Base-by-base conservation (phyloP, 1,284 basidiomycete genomes). In the Afroboletus lepidellus region DNA sequence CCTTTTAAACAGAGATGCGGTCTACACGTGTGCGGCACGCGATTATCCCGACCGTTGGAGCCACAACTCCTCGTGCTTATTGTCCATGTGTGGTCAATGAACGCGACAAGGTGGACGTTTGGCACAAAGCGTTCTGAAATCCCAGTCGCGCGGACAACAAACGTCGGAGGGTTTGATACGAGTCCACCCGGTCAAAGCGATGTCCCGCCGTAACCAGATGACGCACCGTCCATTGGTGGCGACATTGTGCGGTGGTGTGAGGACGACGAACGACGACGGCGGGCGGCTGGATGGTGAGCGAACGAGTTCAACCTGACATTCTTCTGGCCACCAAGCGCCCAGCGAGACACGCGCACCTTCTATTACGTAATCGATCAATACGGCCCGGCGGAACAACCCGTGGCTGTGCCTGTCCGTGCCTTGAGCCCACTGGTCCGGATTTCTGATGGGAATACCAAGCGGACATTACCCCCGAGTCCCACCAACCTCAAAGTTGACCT, bases 11-110 rank as follows among this genome's bases (percentile, higher is more conserved):
- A 57, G 54, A 58, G 63, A 69, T 61, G 63, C 30, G 62, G 60
- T 50, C 56, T 52, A 60, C 64, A 69, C 69, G 65, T 70, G 69
- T 60, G 59, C 21, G 45, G 48, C 64, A 71, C 65, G 62, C 69
- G 62, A 69, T 57, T 55, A 67, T 65, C 66, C 57, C 50, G 56
- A 55, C 57, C 42, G 56, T 42, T 46, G 25, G 32, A 11, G 48
- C 32, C 54, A 63, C 46, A 30, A 13, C 29, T 39, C 39, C 15
- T 33, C 33, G 20, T 23, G 7, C 43, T 32, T 47, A 50, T 58
- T 50, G 53, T 58, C 50, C 47, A 50, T 51, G 60, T 33, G 46
- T 54, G 50, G 41, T 56, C 41, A 41, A 50, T 18, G 41, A 45
- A 33, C 18, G 34, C 29, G 9, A 47, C 32, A 43, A 44, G 24